Evolutionary conservation across 1,139 yeast species (phyloP), one percentile per base, ranked within the genome.

Genomic region (Candida sanyaensis): DNA sequence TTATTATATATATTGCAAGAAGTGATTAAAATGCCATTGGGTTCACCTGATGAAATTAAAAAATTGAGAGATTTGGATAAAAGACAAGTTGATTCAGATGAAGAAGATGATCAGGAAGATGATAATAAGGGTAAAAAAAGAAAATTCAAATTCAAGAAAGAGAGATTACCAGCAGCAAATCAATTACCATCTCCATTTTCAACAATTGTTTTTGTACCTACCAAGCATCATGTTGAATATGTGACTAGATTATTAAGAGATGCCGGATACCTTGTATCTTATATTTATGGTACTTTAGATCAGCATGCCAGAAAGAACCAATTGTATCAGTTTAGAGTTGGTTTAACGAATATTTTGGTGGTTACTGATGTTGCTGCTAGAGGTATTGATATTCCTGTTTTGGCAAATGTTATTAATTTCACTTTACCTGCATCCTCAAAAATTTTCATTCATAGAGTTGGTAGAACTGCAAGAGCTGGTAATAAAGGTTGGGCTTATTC

Each of bases 391-490:
- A 90, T 93, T 56, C 99, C 99, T 0, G 84, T 93, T 51, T 79
- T 93, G 63, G 97, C 98, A 11, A 92, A 93, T 61, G 99, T 93
- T 45, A 78, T 93, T 58, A 95, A 93, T 66, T 92, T 83, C 65
- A 84, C 96, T 0, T 75, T 93, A 50, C 99, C 99, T 5, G 86
- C 92, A 0, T 86, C 96, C 2, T 91, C 97, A 4, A 93, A 95
- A 65, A 88, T 92, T 50, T 95, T 93, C 66, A 83, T 93, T 48
- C 99, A 93, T 69, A 83, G 99, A 71, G 99, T 95, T 45, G 99
- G 99, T 67, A 85, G 99, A 78, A 93, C 99, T 41, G 99, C 99
- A 11, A 87, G 99, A 78, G 99, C 99, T 9, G 99, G 99, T 64
- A 86, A 91, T 62, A 83, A 82, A 57, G 99, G 99, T 62, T 92